A percentile compares a stretch with the other conserved stretches of the same genome.
These are phyloP conservation scores for Collybia mongolica DNA, from an alignment of 768 basidiomycete genomes.

Conservation along the genomic window DNA sequence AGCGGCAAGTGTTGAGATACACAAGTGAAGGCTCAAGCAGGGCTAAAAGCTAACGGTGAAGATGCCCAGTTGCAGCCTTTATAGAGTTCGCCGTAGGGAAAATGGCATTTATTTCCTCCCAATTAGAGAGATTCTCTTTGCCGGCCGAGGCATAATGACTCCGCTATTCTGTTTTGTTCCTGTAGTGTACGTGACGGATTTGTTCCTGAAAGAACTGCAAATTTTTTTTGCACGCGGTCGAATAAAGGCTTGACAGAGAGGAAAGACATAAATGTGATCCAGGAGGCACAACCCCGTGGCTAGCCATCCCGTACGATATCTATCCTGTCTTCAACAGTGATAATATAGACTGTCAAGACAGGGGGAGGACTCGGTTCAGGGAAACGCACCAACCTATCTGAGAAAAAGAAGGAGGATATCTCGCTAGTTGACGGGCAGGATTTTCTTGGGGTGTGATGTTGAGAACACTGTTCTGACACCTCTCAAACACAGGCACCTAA, in stretches of 20 bases:
- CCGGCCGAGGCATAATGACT: slow-evolving; percentile 2
- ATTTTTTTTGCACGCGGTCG: slow-evolving; percentile 3
- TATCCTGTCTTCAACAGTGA: neutral
- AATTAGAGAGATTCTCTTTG: neutral
- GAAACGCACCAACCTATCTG: neutral
- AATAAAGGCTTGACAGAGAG: slow-evolving; percentile 6
- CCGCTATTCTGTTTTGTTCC: slow-evolving; percentile 1
- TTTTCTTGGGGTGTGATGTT: neutral
- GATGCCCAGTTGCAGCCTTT: slow-evolving; percentile 2
- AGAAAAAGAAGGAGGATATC: too few species aligned
- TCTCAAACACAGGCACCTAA: slow-evolving; percentile 6
- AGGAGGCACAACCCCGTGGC: neutral
- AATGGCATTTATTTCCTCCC: neutral
- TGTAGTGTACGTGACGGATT: neutral
- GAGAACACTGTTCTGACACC: slow-evolving; percentile 5
- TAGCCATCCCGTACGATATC: neutral
- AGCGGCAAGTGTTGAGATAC: neutral
- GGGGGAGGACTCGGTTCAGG: too few species aligned
- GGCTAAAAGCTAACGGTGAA: slow-evolving; percentile 4
- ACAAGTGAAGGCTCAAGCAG: neutral
- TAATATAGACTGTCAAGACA: too few species aligned
- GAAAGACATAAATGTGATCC: slow-evolving; percentile 12
- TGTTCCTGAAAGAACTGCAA: neutral
- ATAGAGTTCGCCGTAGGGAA: slow-evolving; percentile 1
- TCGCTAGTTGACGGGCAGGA: too few species aligned